These are phyloP conservation scores for Lentinula boryana DNA, from an alignment of 768 basidiomycete species.

Conservation along the genomic window DNA sequence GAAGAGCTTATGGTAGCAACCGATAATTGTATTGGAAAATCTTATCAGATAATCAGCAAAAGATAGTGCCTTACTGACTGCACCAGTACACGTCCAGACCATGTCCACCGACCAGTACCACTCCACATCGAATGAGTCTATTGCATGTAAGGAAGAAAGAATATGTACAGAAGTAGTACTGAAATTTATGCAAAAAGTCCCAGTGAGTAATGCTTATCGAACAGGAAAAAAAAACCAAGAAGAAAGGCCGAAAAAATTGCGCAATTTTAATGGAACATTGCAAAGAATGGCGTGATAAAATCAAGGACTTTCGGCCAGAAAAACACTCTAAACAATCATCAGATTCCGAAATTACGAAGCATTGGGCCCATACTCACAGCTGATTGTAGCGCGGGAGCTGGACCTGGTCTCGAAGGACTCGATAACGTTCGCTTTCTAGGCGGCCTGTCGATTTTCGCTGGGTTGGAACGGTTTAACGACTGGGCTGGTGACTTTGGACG, in stretches of 20 bases:
- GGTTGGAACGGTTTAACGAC: neutral
- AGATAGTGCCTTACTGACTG: no score
- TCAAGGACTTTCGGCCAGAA: neutral
- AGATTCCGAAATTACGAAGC: neutral
- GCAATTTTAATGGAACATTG: neutral
- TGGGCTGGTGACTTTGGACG: neutral
- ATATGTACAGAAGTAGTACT: no score
- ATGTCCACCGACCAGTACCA: no score
- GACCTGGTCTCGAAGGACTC: neutral
- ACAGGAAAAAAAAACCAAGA: neutral
- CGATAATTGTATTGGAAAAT: neutral
- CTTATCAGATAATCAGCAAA: no score
- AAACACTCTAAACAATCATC: neutral
- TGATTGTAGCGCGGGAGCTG: neutral
- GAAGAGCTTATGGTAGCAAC: neutral
- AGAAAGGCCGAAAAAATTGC: neutral
- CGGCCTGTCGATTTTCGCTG: neutral
- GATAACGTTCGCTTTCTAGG: neutral
- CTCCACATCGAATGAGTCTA: no score
- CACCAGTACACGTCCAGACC: no score
- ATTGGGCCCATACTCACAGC: neutral
- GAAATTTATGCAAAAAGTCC: no score
- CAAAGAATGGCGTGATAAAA: neutral
- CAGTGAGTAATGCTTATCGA: no score
- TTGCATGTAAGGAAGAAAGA: no score